Evolutionary conservation across 306 rosid species (phyloP), one percentile per base, ranked within the genome.

Genomic region (Alnus glutinosa): DNA sequence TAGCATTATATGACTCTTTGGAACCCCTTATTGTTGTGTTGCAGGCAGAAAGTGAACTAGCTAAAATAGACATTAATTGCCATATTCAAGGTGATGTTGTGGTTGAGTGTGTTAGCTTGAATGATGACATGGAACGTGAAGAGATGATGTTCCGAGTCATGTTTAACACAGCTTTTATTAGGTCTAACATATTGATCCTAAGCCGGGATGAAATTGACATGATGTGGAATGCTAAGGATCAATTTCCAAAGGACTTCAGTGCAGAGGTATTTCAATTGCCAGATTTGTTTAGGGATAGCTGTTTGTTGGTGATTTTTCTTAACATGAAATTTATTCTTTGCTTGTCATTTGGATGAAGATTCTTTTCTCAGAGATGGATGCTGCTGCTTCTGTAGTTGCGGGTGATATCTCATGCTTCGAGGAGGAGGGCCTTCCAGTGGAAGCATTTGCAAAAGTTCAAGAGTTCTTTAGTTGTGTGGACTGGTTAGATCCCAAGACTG

Each of bases 31-130:
- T 49, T 79, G 70, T 72, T 67, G 55, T 82, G 75, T 83, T 86
- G 87, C 95, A 95, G 98, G 92, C 70, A 82, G 98, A 92, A 84
- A 79, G 94, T 64, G 94, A 91, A 80, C 88, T 95, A 82, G 81
- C 91, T 80, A 95, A 95, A 81, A 86, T 95, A 50, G 98, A 95
- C 82, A 92, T 95, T 80, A 89, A 81, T 84, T 89, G 97, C 81
- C 94, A 85, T 80, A 89, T 92, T 84, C 98, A 91, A 91, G 98
- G 98, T 68, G 98, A 95, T 79, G 92, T 95, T 42, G 94, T 95
- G 83, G 80, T 95, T 37, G 98, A 95, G 89, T 80, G 95, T 82
- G 76, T 92, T 83, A 80, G 84, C 87, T 83, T 89, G 89, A 83
- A 81, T 79, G 83, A 81, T 68, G 93, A 90, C 83, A 77, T 85